A percentile compares a stretch with the other conserved stretches of the same genome.
phyloP scores from a whole-genome alignment of 805 yeast species.

The Barnettozyma botsteinii region DNA sequence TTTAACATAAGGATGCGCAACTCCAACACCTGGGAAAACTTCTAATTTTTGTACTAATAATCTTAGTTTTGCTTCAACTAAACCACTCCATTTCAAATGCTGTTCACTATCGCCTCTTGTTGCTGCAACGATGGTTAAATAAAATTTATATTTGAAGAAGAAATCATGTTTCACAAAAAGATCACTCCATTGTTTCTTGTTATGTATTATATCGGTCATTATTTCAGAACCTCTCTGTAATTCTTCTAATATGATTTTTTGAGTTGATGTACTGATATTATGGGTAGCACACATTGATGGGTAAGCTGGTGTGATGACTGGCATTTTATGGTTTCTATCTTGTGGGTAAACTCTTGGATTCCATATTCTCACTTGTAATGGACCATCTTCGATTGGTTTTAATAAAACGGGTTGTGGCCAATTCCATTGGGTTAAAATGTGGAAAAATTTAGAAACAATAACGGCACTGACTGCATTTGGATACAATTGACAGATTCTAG shows the following conservation, averaged over 20 bases:
- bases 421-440: constrained; percentile 81
- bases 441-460: constrained; percentile 83
- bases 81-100: constrained; percentile 86
- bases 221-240: constrained; percentile 69
- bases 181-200: constrained; percentile 66
- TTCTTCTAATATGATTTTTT: constrained; percentile 73
- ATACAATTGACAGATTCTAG: constrained; percentile 91
- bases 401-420: constrained; percentile 98
- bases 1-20: constrained; percentile 90
- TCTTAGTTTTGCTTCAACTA: constrained; percentile 85
- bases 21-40: constrained; percentile 59
- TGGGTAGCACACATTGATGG: constrained; percentile 99
- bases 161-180: constrained; percentile 76
- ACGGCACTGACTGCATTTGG: constrained; percentile 95
- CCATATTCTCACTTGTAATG: constrained; percentile 94
- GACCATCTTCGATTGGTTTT: constrained; percentile 94
- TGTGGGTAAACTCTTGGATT: constrained; percentile 87
- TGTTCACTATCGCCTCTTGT: constrained; percentile 73
- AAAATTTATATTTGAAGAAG: constrained; percentile 79
- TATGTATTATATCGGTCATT: constrained; percentile 59
- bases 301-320: constrained; percentile 96
- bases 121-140: constrained; percentile 73
- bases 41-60: constrained; percentile 81
- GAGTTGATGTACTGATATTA: constrained; percentile 86
- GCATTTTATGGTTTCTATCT: constrained; percentile 91